Evolutionary conservation across 2,329 filamentous ascomycete species (phyloP), one percentile per base, ranked within the genome.

Genomic region (Epichloe typhina): DNA sequence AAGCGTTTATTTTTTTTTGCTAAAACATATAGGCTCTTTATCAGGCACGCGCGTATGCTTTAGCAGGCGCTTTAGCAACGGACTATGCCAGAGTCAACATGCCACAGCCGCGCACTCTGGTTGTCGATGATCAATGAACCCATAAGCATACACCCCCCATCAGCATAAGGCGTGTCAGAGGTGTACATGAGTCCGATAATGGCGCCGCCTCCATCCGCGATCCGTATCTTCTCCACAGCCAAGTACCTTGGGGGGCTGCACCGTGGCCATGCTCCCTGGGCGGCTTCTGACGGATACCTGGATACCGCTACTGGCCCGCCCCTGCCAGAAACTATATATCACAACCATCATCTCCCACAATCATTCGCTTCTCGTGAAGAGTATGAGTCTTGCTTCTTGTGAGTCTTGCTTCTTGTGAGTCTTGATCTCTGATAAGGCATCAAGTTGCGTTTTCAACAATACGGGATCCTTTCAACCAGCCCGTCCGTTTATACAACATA

Each of bases 231-330:
- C 54, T 56, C 50, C 52, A 54, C 53, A 52, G 44, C 48, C 45
- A 50, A 50, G 50, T 53, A 53, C 42, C 42, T 47, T 47, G 51
- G 49, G 52, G 37, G 52, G 49, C 54, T 50, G 49, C 43, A 51
- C 53, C 50, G 44, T 51, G 48, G 39, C 54, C 44, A 44, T 35
- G 38, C 26, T 48, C 42, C 42, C 51, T 42, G n/a, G 46, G 37
- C 53, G 47, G 50, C 51, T 54, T 54, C 50, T 49, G 50, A 52
- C 50, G 52, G 54, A 53, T 52, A 50, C 50, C 41, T 47, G 40
- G 17, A 39, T 40, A 41, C 39, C n/a, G n/a, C 23, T 38, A 33
- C 31, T 43, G 38, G 31, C 38, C 31, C 19, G 47, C 44, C 43
- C 41, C 47, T 19, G 35, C 41, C 21, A 41, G 35, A 49, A 43